Evolutionary conservation across 306 rosid species (phyloP), one percentile per base, ranked within the genome.

Genomic region (Lathyrus tuberosus): DNA sequence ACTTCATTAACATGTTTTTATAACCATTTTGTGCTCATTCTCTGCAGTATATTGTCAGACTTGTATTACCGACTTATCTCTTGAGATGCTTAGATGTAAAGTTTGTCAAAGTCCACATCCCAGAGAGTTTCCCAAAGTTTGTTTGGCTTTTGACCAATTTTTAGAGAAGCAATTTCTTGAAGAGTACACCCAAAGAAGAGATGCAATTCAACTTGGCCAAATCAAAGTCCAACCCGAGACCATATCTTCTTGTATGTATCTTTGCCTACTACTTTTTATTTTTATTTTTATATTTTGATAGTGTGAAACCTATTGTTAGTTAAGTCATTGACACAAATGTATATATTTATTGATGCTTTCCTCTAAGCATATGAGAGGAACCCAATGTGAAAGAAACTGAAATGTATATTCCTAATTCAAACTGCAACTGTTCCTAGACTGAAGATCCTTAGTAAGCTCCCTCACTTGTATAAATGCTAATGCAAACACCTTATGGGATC

Each of bases 61-160:
- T 73, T 92, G 98, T 77, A 48, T 85, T 49, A 10, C 77, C 33
- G 30, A 65, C 65, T 30, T 41, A 53, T 60, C 62, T 37, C 82
- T 71, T 67, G 76, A 84, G 79, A 71, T 54, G 79, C 86, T 83
- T 56, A 80, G 59, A 80, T 92, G 98, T 76, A 79, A 83, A 74
- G 85, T 84, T 80, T 92, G 96, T 83, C 84, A 75, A 69, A 77
- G 83, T 67, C 63, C 70, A 73, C 91, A 89, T 79, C 98, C 96
- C 48, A 75, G 70, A 71, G 89, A 87, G 67, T 53, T 72, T 80
- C 95, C 89, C 16, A 92, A 83, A 78, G 95, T 92, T 74, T 87
- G 87, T 84, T 79, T 84, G 84, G 85, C 61, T 78, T 81, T 92
- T 62, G 82, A 74, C 70, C 79, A 78, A 42, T 89, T 84, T 81